A percentile compares a stretch with the other conserved stretches of the same genome.
phyloP scores from a whole-genome alignment of 192 early-diverging fungal species.

The Coemansia sp. region DNA sequence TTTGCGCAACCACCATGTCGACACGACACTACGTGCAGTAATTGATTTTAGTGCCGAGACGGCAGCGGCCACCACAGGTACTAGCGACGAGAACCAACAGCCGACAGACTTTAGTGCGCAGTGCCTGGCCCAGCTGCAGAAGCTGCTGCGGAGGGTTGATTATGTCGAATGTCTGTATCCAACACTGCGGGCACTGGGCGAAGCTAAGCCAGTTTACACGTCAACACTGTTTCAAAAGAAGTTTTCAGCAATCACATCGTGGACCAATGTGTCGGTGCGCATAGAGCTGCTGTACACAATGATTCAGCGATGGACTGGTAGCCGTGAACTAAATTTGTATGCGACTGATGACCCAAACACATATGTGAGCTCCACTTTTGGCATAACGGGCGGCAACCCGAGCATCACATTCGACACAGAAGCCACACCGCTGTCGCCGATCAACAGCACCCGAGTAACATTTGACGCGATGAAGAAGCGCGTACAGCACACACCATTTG shows the following conservation, averaged over 20 bases:
- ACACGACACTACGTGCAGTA: slow-evolving; percentile 56
- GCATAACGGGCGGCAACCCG: slow-evolving; percentile 14
- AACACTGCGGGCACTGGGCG: slow-evolving; percentile 60
- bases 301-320: slow-evolving; percentile 81
- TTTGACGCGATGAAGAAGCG: slow-evolving; percentile 14
- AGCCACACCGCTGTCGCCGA: neutral
- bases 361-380: slow-evolving; percentile 29
- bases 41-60: slow-evolving; percentile 62
- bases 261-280: slow-evolving; percentile 70
- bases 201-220: slow-evolving; percentile 69
- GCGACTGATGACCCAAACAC: slow-evolving; percentile 15
- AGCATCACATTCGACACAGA: neutral
- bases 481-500: slow-evolving; percentile 64
- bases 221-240: slow-evolving; percentile 66
- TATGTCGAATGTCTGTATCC: slow-evolving; percentile 78
- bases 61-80: slow-evolving; percentile 8
- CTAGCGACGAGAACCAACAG: neutral
- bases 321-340: slow-evolving; percentile 45
- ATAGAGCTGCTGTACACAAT: slow-evolving; percentile 72
- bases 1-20: slow-evolving; percentile 46
- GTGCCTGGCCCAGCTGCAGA: slow-evolving; percentile 63
- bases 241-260: slow-evolving; percentile 72
- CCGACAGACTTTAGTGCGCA: slow-evolving; percentile 32
- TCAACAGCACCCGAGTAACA: neutral
- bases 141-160: slow-evolving; percentile 73